A percentile compares a stretch with the other conserved stretches of the same genome.
Conservation (phyloP, 148 eudicot species). For the Polygonum aviculare region DNA sequence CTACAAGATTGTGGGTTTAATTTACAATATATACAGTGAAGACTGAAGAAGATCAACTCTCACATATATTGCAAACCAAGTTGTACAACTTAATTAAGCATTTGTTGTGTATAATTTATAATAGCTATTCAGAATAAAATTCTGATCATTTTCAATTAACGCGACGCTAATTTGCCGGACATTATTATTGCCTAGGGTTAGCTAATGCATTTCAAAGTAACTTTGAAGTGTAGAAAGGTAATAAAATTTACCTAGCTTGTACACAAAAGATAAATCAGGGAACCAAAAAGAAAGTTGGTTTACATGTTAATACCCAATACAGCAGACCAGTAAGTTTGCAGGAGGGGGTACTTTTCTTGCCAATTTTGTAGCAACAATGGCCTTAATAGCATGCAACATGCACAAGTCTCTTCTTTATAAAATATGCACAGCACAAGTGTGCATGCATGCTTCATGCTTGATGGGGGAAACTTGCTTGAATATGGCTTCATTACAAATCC, state of each 20-base stretch:
- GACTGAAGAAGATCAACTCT: not conserved
- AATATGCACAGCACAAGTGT: not conserved
- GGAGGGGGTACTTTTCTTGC: not conserved
- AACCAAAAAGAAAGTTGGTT: not conserved
- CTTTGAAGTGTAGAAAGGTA: too few species aligned
- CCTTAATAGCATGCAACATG: not conserved
- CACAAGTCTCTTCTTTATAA: too few species aligned
- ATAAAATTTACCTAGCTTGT: not conserved
- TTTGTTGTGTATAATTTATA: too few species aligned
- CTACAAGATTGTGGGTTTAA: not conserved
- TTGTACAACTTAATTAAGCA: not conserved
- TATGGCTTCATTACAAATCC: not conserved
- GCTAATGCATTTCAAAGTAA: too few species aligned
- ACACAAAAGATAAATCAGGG: not conserved
- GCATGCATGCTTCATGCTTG: not conserved
- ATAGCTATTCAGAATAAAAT: too few species aligned
- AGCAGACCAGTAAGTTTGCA: not conserved
- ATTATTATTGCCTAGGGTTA: too few species aligned
- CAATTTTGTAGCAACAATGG: not conserved
- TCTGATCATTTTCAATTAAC: too few species aligned
- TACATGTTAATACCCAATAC: not conserved
- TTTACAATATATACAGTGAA: not conserved
- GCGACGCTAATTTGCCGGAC: too few species aligned
- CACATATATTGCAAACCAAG: not conserved
- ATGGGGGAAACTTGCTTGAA: not conserved